Evolutionary conservation across 495 filamentous ascomycete species (phyloP), one percentile per base, ranked within the genome.

Genomic region (Penicillium pancosmium): DNA sequence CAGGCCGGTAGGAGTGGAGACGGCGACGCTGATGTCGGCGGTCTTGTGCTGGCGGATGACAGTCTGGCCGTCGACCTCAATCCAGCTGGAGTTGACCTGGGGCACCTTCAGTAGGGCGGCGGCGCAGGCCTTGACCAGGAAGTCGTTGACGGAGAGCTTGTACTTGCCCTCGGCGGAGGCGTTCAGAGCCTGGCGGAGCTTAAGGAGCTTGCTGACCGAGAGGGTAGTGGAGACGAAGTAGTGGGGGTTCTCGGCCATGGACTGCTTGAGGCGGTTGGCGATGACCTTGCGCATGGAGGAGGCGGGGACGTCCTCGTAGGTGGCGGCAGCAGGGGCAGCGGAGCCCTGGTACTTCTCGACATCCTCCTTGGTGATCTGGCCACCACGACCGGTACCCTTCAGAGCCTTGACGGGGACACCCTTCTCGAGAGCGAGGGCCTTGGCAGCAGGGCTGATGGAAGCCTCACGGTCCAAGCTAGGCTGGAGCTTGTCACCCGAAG

Each of bases 71-170:
- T 89, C 89, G 56, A 80, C 77, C 74, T 89, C 88, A 54, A 83
- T 87, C 93, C 95, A 98, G 69, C 89, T 91, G 55, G 91, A 93
- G 84, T 98, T 98, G 74, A 95, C 95, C 57, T 89, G 84, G 10
- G 94, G 94, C 27, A 97, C 92, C 83, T 95, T 97, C 78, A 88
- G 87, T 69, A 87, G 90, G 53, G 94, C 95, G 57, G 89, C 81
- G 54, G 85, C 91, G 49, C 92, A 88, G 49, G 95, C 94, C 84
- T 99, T 99, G 83, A 99, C 89, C 40, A 99, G 81, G 84, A 99
- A 99, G 78, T 99, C 94, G 74, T 99, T 99, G 77, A 99, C 90
- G 15, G 92, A 97, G 35, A 99, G 91, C 85, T 96, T 98, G 86
- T 96, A 98, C 72, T 91, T 87, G 76, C 94, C 94, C 50, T 95